Evolutionary conservation across 2,329 filamentous ascomycete genomes (phyloP).

Genomic region (Paradendryphiella salina): DNA sequence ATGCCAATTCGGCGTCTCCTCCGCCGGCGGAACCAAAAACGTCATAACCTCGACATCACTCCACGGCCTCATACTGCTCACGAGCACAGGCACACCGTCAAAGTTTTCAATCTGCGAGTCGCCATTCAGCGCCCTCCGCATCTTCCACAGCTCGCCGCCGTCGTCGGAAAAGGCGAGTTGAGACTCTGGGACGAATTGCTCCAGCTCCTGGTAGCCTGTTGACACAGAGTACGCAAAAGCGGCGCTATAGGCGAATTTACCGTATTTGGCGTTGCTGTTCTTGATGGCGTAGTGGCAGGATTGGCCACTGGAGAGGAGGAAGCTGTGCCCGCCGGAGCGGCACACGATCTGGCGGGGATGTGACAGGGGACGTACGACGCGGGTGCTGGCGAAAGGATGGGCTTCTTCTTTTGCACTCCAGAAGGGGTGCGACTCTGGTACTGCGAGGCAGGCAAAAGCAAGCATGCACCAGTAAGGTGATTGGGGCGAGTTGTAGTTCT

Average conservation of each 20-base stretch:
- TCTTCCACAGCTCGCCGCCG: slow-evolving; percentile 77
- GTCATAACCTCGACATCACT: slow-evolving; percentile 68
- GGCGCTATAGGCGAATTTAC: slow-evolving; percentile 75
- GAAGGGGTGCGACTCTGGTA: slow-evolving; percentile 71
- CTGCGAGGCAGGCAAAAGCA: slow-evolving; percentile 72
- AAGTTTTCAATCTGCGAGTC: slow-evolving; percentile 65
- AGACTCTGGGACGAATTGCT: slow-evolving; percentile 75
- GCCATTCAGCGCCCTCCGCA: slow-evolving; percentile 65
- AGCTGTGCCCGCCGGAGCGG: slow-evolving; percentile 72
- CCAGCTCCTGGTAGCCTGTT: slow-evolving; percentile 72
- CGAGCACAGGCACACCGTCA: slow-evolving; percentile 61
- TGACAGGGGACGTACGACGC: slow-evolving; percentile 62
- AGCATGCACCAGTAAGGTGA: slow-evolving; percentile 77
- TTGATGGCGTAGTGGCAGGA: slow-evolving; percentile 83
- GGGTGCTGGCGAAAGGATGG: slow-evolving; percentile 59
- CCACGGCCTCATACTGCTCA: slow-evolving; percentile 73
- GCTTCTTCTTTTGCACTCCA: slow-evolving; percentile 71
- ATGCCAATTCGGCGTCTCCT: slow-evolving; percentile 66
- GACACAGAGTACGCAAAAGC: slow-evolving; percentile 78
- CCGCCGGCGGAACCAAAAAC: slow-evolving; percentile 64
- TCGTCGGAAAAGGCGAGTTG: slow-evolving; percentile 77
- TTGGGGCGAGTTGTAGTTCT: slow-evolving; percentile 81
- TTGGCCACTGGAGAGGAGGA: slow-evolving; percentile 72
- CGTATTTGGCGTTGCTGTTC: slow-evolving; percentile 80
- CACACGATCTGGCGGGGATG: slow-evolving; percentile 75